Percentiles rank a stretch among this genome's conserved stretches.
These are phyloP conservation scores for Talaromyces stipitatus DNA, from an alignment of 495 filamentous ascomycete genomes.

Conservation along the genomic window DNA sequence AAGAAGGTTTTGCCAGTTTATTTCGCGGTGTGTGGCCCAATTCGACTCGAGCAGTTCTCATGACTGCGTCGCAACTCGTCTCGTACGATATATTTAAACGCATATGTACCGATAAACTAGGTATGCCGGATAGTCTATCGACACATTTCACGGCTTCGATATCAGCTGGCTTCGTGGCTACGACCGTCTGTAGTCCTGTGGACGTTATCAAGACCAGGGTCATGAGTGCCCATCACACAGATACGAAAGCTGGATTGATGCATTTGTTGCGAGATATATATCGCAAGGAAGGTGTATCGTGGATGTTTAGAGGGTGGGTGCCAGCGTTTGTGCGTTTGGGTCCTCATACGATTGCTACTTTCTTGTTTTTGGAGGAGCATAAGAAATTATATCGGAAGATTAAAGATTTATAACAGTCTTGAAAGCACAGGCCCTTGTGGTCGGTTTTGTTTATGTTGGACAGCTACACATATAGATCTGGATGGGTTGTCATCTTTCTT, in stretches of 20 bases:
- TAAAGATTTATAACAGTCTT: constrained; percentile 26
- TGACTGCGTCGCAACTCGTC: constrained; percentile 87
- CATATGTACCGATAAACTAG: constrained; percentile 55
- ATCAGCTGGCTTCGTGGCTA: constrained; percentile 86
- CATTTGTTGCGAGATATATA: constrained; percentile 60
- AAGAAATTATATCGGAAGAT: constrained; percentile 45
- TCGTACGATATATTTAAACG: constrained; percentile 89
- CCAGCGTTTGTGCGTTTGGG: constrained; percentile 91
- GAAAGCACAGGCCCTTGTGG: too few relatives aligned
- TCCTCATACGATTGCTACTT: constrained; percentile 90
- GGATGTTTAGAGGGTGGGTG: constrained; percentile 98
- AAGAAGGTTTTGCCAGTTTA: constrained; percentile 64
- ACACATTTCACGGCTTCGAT: constrained; percentile 87
- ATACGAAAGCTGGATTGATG: constrained; percentile 46
- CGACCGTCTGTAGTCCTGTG: constrained; percentile 89
- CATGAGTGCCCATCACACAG: constrained; percentile 62
- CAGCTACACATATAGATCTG: constrained; percentile 3
- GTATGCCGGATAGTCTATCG: constrained; percentile 65
- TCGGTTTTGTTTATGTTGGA: not conserved
- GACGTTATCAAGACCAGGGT: constrained; percentile 97
- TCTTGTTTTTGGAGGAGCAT: constrained; percentile 85
- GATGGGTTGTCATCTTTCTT: not conserved
- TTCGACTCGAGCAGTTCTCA: constrained; percentile 78
- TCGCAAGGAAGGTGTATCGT: constrained; percentile 68
- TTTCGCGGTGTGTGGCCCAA: constrained; percentile 93